Conservation (phyloP, 116 monocot genomes). For the Thalassia testudinum region DNA sequence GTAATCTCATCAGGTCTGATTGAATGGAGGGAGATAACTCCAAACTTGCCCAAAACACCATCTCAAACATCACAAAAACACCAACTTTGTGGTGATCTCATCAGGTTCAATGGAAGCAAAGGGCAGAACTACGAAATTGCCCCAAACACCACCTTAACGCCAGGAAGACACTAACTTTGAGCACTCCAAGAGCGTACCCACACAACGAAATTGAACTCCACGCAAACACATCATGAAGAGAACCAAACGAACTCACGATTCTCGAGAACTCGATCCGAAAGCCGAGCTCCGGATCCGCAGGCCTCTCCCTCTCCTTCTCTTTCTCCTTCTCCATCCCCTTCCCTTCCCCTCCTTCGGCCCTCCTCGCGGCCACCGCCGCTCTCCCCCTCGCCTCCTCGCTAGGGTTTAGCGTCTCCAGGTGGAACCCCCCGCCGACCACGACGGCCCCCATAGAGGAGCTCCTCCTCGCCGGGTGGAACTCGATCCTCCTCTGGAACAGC, state of each 20-base stretch:
- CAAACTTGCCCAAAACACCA: too few relatives aligned
- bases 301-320: conserved; percentile 13
- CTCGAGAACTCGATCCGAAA: conserved; percentile 58
- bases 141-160: too few relatives aligned
- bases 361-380: neutral
- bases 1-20: too few relatives aligned
- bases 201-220: too few relatives aligned
- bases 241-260: conserved; percentile 99
- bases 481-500: conserved; percentile 33
- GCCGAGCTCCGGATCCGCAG: conserved; percentile 68
- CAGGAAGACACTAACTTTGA: too few relatives aligned
- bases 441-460: conserved; percentile 9
- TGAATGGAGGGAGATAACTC: too few relatives aligned
- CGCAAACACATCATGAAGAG: too few relatives aligned
- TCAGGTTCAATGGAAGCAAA: too few relatives aligned
- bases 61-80: too few relatives aligned
- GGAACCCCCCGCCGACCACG: conserved; percentile 17
- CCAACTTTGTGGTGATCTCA: too few relatives aligned
- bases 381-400: neutral
- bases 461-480: conserved; percentile 41
- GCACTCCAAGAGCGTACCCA: too few relatives aligned
- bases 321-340: conserved; percentile 10
- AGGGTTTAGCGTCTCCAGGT: conserved; percentile 62
- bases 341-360: neutral
- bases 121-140: too few relatives aligned